Base-by-base conservation (phyloP, 139 green algal species). In the Desmodesmus armatus region DNA sequence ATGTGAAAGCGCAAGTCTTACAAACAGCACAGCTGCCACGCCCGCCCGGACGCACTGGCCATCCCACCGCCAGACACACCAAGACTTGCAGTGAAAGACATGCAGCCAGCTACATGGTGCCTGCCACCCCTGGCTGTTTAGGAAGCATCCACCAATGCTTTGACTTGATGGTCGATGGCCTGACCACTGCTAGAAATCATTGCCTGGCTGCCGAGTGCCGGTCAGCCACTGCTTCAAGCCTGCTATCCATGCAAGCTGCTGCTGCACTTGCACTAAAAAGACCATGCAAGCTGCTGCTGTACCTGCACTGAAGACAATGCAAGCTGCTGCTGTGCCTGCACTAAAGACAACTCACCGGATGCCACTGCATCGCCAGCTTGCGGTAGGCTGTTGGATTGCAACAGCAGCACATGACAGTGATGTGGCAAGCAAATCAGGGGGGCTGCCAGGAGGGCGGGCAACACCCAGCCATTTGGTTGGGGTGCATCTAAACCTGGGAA, bases 321-420 rank as follows among this genome's bases (percentile, higher is more conserved):
- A 9, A 17, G 39, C 33, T 44, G 39, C n/a, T n/a, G n/a, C n/a
- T n/a, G n/a, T n/a, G n/a, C n/a, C n/a, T n/a, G n/a, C n/a, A n/a
- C n/a, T n/a, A n/a, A n/a, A n/a, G n/a, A 13, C n/a, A 2, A 40
- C 89, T 87, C 69, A 93, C 92, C 73, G 95, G 95, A 63, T 98
- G 95, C 76, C 85, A 96, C 80, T 96, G 93, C 92, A 98, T 96
- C 2, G 95, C 95, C 58, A 96, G 84, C 85, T 96, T 98, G 53
- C 95, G 86, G 73, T 98, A 97, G 0, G 93, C 93, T 95, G 93
- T n/a, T n/a, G n/a, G n/a, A n/a, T n/a, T n/a, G n/a, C n/a, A 84
- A 0, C 25, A 77, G 11, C 15, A 67, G 31, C 43, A 27, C 13
- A 19, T 5, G 27, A 78, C 27, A 58, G 25, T 55, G 35, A 49